Evolutionary conservation across 2,329 filamentous ascomycete species (phyloP).

Genomic region (Alternaria dauci): DNA sequence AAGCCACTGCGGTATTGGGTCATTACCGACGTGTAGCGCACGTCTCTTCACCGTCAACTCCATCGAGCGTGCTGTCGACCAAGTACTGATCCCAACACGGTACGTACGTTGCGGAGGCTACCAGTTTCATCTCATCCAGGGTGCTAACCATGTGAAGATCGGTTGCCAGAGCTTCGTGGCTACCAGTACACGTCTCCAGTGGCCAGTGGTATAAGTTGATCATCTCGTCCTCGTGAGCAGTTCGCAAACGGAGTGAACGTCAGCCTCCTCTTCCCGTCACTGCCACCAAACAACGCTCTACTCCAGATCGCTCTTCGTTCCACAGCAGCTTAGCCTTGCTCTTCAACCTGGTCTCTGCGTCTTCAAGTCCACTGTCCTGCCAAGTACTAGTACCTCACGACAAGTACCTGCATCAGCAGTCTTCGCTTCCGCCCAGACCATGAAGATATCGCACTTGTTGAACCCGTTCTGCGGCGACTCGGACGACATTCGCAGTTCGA

Average conservation of each 20-base stretch:
- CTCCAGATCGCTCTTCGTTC: slow-evolving; percentile 28
- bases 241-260: slow-evolving; percentile 38
- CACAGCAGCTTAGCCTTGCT: slow-evolving; percentile 34
- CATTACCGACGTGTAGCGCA: slow-evolving; percentile 22
- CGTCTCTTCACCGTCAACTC: slow-evolving; percentile 15
- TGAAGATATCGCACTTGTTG: slow-evolving; percentile 55
- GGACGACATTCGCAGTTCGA: slow-evolving; percentile 22
- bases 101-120: slow-evolving; percentile 24
- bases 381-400: slow-evolving; percentile 23
- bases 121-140: not conserved
- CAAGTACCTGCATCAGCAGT: slow-evolving; percentile 14
- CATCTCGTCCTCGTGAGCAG: slow-evolving; percentile 40
- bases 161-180: not conserved
- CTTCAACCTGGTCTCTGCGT: slow-evolving; percentile 19
- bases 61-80: slow-evolving; percentile 1
- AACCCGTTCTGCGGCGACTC: slow-evolving; percentile 44
- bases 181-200: slow-evolving; percentile 23
- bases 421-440: slow-evolving; percentile 14
- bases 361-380: slow-evolving; percentile 29
- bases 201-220: slow-evolving; percentile 33
- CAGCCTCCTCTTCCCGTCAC: slow-evolving; percentile 30
- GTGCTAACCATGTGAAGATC: slow-evolving; percentile 18
- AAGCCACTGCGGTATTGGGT: slow-evolving; percentile 21
- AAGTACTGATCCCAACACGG: slow-evolving; percentile 1
- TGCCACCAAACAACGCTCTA: slow-evolving; percentile 28